These are phyloP conservation scores for Acanthochlamys bracteata DNA, from an alignment of 106 monocot species.

Conservation along the genomic window DNA sequence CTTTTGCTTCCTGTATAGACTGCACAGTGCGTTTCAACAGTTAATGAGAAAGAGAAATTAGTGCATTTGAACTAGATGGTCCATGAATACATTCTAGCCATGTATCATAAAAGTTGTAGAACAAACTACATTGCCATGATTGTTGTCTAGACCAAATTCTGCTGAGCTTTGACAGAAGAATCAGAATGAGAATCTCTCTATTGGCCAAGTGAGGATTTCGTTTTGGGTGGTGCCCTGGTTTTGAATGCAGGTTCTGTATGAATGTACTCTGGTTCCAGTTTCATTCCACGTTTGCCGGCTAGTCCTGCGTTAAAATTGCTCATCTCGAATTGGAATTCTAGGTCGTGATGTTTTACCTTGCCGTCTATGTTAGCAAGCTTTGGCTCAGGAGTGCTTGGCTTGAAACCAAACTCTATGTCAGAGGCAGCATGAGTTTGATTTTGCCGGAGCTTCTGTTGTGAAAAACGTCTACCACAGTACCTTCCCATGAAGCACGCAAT, in stretches of 20 bases:
- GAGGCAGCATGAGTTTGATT: neutral
- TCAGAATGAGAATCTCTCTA: too few relatives aligned
- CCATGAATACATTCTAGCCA: too few relatives aligned
- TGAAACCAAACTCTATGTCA: conserved; percentile 1
- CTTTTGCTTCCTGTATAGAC: too few relatives aligned
- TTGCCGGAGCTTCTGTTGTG: neutral
- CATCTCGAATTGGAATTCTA: neutral
- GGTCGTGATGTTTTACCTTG: neutral
- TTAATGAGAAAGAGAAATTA: too few relatives aligned
- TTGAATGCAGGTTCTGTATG: neutral
- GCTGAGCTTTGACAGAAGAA: too few relatives aligned
- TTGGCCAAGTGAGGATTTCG: neutral
- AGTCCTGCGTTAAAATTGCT: neutral
- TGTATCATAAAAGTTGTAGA: too few relatives aligned
- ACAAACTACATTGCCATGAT: too few relatives aligned
- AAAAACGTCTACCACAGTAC: conserved; percentile 20
- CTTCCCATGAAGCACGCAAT: conserved; percentile 30
- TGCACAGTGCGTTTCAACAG: too few relatives aligned
- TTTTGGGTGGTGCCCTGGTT: neutral
- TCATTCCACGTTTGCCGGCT: neutral
- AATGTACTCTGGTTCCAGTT: neutral
- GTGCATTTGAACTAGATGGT: too few relatives aligned
- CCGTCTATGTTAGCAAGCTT: neutral
- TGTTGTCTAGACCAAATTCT: too few relatives aligned
- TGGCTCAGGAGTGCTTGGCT: neutral